Evolutionary conservation across 2,329 filamentous ascomycete species (phyloP).

Genomic region (Aspergillus thermomutatus): DNA sequence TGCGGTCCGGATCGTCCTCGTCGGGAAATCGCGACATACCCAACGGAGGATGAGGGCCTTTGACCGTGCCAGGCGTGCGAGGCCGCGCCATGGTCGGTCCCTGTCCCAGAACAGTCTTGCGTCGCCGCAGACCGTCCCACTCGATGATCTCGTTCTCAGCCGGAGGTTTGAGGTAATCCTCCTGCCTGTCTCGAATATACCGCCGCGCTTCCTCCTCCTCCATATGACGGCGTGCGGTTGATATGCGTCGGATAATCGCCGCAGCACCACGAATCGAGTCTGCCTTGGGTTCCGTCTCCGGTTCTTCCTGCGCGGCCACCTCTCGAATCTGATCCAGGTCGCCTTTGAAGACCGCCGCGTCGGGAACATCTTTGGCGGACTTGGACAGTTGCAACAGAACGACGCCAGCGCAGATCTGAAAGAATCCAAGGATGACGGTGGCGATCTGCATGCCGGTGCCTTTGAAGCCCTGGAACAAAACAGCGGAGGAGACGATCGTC

Average conservation of each 20-base stretch:
- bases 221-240: slow-evolving; percentile 68
- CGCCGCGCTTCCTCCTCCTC: slow-evolving; percentile 76
- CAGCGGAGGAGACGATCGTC: slow-evolving; percentile 88
- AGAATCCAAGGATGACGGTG: slow-evolving; percentile 88
- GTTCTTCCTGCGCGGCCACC: slow-evolving; percentile 90
- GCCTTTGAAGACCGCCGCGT: slow-evolving; percentile 85
- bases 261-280: slow-evolving; percentile 91
- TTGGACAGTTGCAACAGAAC: slow-evolving; percentile 94
- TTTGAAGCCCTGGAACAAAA: slow-evolving; percentile 92
- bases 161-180: slow-evolving; percentile 69
- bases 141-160: slow-evolving; percentile 78
- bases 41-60: slow-evolving; percentile 67
- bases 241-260: slow-evolving; percentile 81
- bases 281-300: slow-evolving; percentile 93
- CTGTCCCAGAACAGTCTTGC: slow-evolving; percentile 56
- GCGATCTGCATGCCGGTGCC: slow-evolving; percentile 75
- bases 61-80: slow-evolving; percentile 37
- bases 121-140: slow-evolving; percentile 84
- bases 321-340: slow-evolving; percentile 94
- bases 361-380: slow-evolving; percentile 94
- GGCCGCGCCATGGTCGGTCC: slow-evolving; percentile 42
- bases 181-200: slow-evolving; percentile 72
- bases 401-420: slow-evolving; percentile 90
- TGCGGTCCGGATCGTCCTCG: slow-evolving; percentile 41
- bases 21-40: slow-evolving; percentile 84